Percentiles rank a stretch among this genome's conserved stretches.
phyloP scores from a whole-genome alignment of 345 rosid genomes.

The Gossypium bickii region DNA sequence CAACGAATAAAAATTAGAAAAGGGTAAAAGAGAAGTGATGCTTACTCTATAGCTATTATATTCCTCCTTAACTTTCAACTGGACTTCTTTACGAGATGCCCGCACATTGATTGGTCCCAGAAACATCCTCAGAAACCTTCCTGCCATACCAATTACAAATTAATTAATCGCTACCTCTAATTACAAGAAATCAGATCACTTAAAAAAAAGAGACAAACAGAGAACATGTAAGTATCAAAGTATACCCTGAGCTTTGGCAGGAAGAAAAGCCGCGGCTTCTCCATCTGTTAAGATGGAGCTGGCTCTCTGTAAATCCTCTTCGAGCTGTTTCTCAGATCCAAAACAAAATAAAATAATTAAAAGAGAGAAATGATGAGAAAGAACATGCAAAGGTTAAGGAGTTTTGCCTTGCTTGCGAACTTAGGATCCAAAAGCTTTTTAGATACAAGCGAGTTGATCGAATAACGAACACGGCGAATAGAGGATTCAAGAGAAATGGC shows the following conservation, averaged over 20 bases:
- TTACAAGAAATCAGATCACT: background rate
- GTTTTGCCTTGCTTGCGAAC: slow-evolving; percentile 51
- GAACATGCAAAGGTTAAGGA: background rate
- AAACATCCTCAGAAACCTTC: slow-evolving; percentile 70
- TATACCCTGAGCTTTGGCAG: slow-evolving; percentile 63
- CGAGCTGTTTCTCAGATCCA: slow-evolving; percentile 38
- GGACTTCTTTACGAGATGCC: slow-evolving; percentile 78
- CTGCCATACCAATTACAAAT: slow-evolving; percentile 30
- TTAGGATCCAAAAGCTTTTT: slow-evolving; percentile 39
- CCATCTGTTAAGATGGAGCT: slow-evolving; percentile 65
- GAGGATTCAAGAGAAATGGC: slow-evolving; percentile 66
- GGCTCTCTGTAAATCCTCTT: slow-evolving; percentile 81
- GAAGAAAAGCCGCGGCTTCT: slow-evolving; percentile 79
- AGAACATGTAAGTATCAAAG: background rate
- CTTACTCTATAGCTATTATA: slow-evolving; percentile 94
- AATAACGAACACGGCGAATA: slow-evolving; percentile 59
- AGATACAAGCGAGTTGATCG: slow-evolving; percentile 40
- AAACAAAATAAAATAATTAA: background rate
- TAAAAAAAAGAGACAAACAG: background rate
- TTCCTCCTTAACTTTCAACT: slow-evolving; percentile 93
- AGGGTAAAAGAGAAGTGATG: slow-evolving; percentile 16
- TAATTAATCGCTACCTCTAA: background rate
- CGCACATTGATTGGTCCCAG: slow-evolving; percentile 93
- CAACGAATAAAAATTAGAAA: background rate
- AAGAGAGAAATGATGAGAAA: background rate